Conservation (phyloP, 805 yeast species). For the Cyberlindnera maritima region DNA sequence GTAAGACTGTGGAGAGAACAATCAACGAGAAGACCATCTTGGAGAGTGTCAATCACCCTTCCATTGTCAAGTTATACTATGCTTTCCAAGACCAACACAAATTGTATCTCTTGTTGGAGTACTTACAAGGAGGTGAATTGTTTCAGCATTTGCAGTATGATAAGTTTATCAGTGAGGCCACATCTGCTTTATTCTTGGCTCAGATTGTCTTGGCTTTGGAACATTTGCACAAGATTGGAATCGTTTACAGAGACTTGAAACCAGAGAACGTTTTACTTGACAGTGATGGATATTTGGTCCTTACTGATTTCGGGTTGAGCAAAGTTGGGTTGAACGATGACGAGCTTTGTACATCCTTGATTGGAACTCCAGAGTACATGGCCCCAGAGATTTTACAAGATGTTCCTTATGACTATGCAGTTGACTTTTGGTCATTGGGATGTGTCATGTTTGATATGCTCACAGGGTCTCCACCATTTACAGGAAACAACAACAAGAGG, state of each 20-base stretch:
- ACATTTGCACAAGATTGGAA: slow-evolving; percentile 90
- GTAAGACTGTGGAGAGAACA: slow-evolving; percentile 67
- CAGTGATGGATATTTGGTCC: slow-evolving; percentile 91
- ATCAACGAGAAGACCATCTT: slow-evolving; percentile 76
- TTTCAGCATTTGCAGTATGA: slow-evolving; percentile 96
- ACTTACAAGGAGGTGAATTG: slow-evolving; percentile 86
- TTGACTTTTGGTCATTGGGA: slow-evolving; percentile 93
- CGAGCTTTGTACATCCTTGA: slow-evolving; percentile 74
- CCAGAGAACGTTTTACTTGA: slow-evolving; percentile 94
- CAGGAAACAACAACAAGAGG: slow-evolving; percentile 74
- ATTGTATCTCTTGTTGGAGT: slow-evolving; percentile 73
- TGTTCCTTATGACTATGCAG: slow-evolving; percentile 69
- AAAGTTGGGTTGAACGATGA: slow-evolving; percentile 60
- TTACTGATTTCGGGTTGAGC: slow-evolving; percentile 94
- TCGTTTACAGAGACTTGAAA: slow-evolving; percentile 92
- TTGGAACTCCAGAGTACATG: slow-evolving; percentile 82
- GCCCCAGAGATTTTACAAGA: slow-evolving; percentile 89
- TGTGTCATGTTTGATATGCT: slow-evolving; percentile 77
- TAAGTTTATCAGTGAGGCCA: slow-evolving; percentile 84
- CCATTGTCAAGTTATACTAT: slow-evolving; percentile 76
- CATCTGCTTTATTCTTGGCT: slow-evolving; percentile 94
- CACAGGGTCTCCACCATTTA: slow-evolving; percentile 86
- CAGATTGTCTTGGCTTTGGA: slow-evolving; percentile 90
- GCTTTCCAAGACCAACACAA: slow-evolving; percentile 81
- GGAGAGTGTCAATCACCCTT: slow-evolving; percentile 69